Percentiles rank a stretch among this genome's conserved stretches.
Evolutionary conservation across 148 eudicot species (phyloP).

Genomic region (Rheum nobile): DNA sequence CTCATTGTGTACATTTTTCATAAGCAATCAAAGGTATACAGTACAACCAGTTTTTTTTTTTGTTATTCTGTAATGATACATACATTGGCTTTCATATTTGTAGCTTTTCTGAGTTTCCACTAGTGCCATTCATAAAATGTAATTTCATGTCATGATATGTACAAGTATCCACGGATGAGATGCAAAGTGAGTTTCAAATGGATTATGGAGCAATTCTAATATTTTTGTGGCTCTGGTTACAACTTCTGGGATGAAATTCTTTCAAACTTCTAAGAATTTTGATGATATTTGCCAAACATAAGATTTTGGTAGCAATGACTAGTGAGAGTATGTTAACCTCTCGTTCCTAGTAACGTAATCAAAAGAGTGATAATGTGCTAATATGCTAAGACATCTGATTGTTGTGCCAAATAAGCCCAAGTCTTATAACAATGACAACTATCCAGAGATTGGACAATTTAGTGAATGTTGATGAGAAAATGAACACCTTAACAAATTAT

Average conservation of each 20-base stretch:
- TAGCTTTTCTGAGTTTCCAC: neutral
- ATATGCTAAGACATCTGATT: too few relatives aligned
- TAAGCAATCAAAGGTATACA: conserved; percentile 1
- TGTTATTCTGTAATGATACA: neutral
- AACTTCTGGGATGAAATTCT: neutral
- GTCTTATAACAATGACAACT: too few relatives aligned
- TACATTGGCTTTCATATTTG: neutral
- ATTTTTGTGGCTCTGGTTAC: neutral
- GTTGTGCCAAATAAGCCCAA: too few relatives aligned
- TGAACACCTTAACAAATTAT: too few relatives aligned
- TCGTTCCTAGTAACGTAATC: too few relatives aligned
- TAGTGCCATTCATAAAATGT: neutral
- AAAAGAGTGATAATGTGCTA: too few relatives aligned
- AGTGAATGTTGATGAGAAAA: too few relatives aligned
- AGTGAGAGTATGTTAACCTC: too few relatives aligned
- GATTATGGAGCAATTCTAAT: neutral
- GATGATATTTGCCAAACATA: neutral
- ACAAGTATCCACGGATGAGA: neutral
- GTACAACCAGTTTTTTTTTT: neutral
- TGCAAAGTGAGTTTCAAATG: neutral
- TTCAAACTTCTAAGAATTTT: neutral
- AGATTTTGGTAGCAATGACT: too few relatives aligned
- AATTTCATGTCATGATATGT: neutral
- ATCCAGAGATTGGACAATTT: too few relatives aligned
- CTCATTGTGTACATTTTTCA: conserved; percentile 1